Evolutionary conservation across 192 early-diverging fungal species (phyloP), one percentile per base, ranked within the genome.

Genomic region (Coemansia furcata): DNA sequence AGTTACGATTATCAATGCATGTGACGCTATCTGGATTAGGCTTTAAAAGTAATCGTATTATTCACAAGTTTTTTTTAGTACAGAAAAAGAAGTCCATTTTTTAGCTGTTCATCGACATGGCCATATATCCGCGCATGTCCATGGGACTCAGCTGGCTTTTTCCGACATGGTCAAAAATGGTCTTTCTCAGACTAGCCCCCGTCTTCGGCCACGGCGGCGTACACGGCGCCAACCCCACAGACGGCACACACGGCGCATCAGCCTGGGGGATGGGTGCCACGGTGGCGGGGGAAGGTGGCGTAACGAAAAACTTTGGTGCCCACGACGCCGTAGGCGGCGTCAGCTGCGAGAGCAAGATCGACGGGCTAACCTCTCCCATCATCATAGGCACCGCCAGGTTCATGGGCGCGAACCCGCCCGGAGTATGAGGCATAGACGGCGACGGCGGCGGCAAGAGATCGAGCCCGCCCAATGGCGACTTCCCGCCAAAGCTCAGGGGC

Each of bases 61-160:
- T 11, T 15, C 39, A 37, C 9, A 37, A 66, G 32, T 30, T n/a
- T 40, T 60, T 23, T 42, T 62, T 33, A 57, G 54, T 57, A 57
- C 54, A 57, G 30, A 14, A 26, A 55, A 30, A 12, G 3, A 52
- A 32, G 50, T 39, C 35, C 58, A 3, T n/a, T 3, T 3, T 19
- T 69, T 57, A 79, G 72, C 68, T 79, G 67, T 54, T 75, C 78
- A 80, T 80, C 12, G 72, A 68, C 17, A 72, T 66, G 21, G 69
- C 78, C 78, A 80, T 72, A 64, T 76, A 80, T 8, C 78, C 78
- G 44, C 78, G 69, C 42, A 80, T 62, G 23, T 80, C 78, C 73
- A 80, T 76, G 5, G 78, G 73, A 46, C 78, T 80, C 62, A 80
- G 55, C 54, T 72, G 69, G 37, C 39, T 67, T 64, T 80, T 62